Evolutionary conservation across 495 filamentous ascomycete species (phyloP), one percentile per base, ranked within the genome.

Genomic region (Penicillium manginii): DNA sequence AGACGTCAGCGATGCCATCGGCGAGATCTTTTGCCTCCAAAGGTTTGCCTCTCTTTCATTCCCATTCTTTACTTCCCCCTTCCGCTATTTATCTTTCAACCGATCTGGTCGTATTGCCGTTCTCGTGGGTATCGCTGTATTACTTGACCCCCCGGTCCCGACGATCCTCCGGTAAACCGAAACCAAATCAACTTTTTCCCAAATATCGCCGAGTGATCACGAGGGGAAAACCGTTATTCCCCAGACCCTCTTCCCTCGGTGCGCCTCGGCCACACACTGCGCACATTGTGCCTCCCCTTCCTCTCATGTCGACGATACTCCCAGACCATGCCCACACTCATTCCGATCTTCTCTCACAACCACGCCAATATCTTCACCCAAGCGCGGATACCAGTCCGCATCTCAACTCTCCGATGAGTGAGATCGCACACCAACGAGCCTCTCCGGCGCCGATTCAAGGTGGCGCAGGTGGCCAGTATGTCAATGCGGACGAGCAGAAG

Each of bases 111-210:
- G 17, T 18, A 1, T 43, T 43, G n/a, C 19, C 40, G 15, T 19
- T 17, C 17, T 43, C 4, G 17, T 19, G 40, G 40, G n/a, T 31
- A 15, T 26, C 37, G 31, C 11, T 49, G 15, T 18, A 37, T 55
- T 21, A 26, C 21, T 4, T n/a, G 18, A 21, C 26, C 15, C 45
- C 19, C 22, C 22, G 2, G 61, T 61, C 57, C 60, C 61, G 61
- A 69, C 50, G 42, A 61, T 50, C 63, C 54, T 70, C 69, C 69
- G 71, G 58, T 76, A 76, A 57, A 65, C 69, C 70, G 70, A 71
- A 50, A 65, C 69, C 70, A 68, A 71, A 51, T 58, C 43, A 61
- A 63, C 59, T 60, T 51, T 65, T 55, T 18, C 51, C 62, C 50
- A 54, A 59, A 49, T 61, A 66, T 68, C 67, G 65, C 62, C 67